These are phyloP conservation scores for Xylariaceae sp. DNA, from an alignment of 2,329 filamentous ascomycete species.

Conservation along the genomic window DNA sequence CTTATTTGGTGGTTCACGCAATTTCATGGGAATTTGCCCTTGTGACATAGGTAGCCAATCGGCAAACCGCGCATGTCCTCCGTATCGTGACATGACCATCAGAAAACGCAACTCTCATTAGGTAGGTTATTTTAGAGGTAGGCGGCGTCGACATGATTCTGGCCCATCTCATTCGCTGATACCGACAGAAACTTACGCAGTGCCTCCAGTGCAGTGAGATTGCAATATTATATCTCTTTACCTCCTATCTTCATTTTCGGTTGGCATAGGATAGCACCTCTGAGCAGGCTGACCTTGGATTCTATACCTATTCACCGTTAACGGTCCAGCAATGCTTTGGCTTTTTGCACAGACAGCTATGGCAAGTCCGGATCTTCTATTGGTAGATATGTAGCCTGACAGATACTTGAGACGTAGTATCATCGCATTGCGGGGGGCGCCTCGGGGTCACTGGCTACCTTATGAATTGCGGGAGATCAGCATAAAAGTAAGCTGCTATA, in stretches of 20 bases:
- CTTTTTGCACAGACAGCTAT: too few relatives aligned
- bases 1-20: slow-evolving; percentile 19
- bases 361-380: too few relatives aligned
- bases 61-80: too few relatives aligned
- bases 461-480: slow-evolving; percentile 24
- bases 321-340: not conserved
- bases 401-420: too few relatives aligned
- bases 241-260: not conserved
- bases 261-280: slow-evolving; percentile 5
- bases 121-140: not conserved
- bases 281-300: too few relatives aligned
- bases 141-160: not conserved
- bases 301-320: not conserved
- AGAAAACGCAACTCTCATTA: not conserved
- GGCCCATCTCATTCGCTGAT: too few relatives aligned
- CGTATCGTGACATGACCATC: not conserved
- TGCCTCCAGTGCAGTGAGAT: slow-evolving; percentile 4
- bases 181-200: slow-evolving; percentile 9
- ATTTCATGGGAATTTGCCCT: slow-evolving; percentile 15
- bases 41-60: slow-evolving; percentile 18
- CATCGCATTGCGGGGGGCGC: slow-evolving; percentile 8
- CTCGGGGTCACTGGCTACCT: not conserved
- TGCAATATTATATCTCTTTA: slow-evolving; percentile 3
- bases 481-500: slow-evolving; percentile 17
- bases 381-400: too few relatives aligned